Evolutionary conservation across 176 grass and related monocot genomes (phyloP).

Genomic region (Cocos nucifera): DNA sequence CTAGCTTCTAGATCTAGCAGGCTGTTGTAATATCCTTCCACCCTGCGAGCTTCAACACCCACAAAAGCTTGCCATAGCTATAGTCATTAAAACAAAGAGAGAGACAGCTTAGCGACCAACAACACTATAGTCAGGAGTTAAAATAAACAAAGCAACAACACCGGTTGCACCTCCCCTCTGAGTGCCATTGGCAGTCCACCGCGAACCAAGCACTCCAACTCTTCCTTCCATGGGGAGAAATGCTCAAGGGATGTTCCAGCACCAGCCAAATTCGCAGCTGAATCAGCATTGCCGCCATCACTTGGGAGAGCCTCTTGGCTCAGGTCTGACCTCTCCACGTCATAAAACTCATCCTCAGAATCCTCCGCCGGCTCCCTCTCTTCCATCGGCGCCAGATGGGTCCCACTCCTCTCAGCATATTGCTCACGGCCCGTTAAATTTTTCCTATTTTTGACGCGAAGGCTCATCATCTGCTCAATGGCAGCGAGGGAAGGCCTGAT

Average conservation of each 20-base stretch:
- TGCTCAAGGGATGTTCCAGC: conserved; percentile 26
- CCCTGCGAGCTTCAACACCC: conserved; percentile 12
- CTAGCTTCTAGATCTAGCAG: conserved; percentile 11
- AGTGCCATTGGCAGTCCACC: conserved; percentile 94
- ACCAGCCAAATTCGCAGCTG: conserved; percentile 13
- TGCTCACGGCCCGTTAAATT: conserved; percentile 16
- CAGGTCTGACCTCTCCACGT: conserved; percentile 74
- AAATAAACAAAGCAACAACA: neutral
- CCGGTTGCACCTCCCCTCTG: conserved; percentile 72
- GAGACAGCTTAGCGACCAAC: too few species aligned
- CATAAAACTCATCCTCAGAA: conserved; percentile 89
- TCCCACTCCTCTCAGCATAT: conserved; percentile 2
- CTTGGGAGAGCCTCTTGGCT: conserved; percentile 47
- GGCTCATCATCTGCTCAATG: conserved; percentile 83
- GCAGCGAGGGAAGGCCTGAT: conserved; percentile 64
- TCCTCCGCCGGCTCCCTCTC: conserved; percentile 57
- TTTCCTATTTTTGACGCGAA: conserved; percentile 49
- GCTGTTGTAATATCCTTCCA: conserved; percentile 8
- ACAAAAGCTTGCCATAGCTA: conserved; percentile 26
- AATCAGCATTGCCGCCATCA: conserved; percentile 42
- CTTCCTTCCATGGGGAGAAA: conserved; percentile 74
- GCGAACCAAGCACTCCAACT: conserved; percentile 70
- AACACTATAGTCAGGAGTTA: neutral
- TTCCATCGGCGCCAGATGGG: conserved; percentile 24
- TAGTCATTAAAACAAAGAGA: conserved; percentile 5